A percentile compares a stretch with the other conserved stretches of the same genome.
Evolutionary conservation across 768 basidiomycete species (phyloP).

Genomic region (Agrocybe praecox): DNA sequence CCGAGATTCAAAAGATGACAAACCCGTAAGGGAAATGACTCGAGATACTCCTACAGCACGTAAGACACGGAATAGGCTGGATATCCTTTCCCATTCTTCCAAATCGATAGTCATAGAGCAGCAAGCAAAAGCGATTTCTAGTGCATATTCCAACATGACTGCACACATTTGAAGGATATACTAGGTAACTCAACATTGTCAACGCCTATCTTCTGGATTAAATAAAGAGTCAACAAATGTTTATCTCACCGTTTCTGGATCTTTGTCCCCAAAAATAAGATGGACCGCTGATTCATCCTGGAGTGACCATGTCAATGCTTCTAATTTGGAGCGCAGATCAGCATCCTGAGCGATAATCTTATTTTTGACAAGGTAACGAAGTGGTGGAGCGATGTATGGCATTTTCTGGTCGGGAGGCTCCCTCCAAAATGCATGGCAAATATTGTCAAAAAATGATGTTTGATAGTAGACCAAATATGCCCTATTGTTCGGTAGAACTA

Average conservation of each 20-base stretch:
- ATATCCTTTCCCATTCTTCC: constrained; percentile 9
- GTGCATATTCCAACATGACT: constrained; percentile 16
- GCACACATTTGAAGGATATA: constrained; percentile 16
- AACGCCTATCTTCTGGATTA: no score
- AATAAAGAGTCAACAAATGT: not conserved
- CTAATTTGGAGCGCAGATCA: constrained; percentile 2
- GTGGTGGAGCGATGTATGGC: constrained; percentile 1
- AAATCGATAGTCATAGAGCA: constrained; percentile 10
- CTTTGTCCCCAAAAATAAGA: constrained; percentile 7
- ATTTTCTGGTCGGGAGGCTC: not conserved
- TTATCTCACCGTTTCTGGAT: constrained; percentile 15
- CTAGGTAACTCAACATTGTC: not conserved
- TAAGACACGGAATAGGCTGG: not conserved
- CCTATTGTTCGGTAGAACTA: constrained; percentile 6
- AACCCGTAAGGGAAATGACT: constrained; percentile 9
- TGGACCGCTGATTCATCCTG: constrained; percentile 15
- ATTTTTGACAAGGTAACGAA: constrained; percentile 12
- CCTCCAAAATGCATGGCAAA: not conserved
- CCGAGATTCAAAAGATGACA: not conserved
- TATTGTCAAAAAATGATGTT: not conserved
- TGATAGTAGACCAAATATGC: not conserved
- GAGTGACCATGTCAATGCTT: constrained; percentile 12
- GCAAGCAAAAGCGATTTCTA: constrained; percentile 11
- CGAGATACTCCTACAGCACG: constrained; percentile 2
- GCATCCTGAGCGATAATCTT: constrained; percentile 14